phyloP scores from a whole-genome alignment of 169 alveolate genomes.

The Plasmodium blacklocki region DNA sequence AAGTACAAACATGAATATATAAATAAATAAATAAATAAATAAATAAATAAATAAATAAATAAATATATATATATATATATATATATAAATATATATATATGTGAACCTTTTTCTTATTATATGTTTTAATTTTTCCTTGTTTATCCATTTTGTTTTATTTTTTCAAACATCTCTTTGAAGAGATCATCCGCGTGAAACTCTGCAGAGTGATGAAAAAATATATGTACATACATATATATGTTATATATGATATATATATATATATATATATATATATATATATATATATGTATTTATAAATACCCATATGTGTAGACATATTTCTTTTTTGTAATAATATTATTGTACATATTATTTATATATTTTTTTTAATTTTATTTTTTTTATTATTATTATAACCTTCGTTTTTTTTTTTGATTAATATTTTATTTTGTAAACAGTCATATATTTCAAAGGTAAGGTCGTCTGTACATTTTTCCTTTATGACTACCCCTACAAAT shows the following conservation, averaged over 20 bases:
- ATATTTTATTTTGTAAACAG: constrained; percentile 47
- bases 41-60: no score
- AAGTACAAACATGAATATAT: neutral
- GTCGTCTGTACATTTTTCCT: constrained; percentile 62
- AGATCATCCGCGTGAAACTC: constrained; percentile 45
- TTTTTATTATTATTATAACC: constrained; percentile 34
- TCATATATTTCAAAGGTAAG: constrained; percentile 56
- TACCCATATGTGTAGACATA: neutral
- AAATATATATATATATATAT: neutral
- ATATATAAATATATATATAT: neutral
- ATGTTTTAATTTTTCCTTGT: neutral
- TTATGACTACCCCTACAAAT: constrained; percentile 30
- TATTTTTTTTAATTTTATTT: neutral
- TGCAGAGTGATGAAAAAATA: neutral
- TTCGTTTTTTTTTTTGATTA: constrained; percentile 62
- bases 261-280: neutral
- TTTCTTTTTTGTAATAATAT: neutral
- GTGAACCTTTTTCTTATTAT: neutral
- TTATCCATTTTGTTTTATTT: constrained; percentile 19
- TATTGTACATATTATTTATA: neutral
- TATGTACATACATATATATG: neutral
- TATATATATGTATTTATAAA: constrained; percentile 2
- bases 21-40: no score
- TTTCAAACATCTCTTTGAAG: constrained; percentile 30
- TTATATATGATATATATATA: neutral